Percentiles rank a stretch among this genome's conserved stretches.
phyloP scores from a whole-genome alignment of 805 yeast species.

The Ogataea ramenticola region DNA sequence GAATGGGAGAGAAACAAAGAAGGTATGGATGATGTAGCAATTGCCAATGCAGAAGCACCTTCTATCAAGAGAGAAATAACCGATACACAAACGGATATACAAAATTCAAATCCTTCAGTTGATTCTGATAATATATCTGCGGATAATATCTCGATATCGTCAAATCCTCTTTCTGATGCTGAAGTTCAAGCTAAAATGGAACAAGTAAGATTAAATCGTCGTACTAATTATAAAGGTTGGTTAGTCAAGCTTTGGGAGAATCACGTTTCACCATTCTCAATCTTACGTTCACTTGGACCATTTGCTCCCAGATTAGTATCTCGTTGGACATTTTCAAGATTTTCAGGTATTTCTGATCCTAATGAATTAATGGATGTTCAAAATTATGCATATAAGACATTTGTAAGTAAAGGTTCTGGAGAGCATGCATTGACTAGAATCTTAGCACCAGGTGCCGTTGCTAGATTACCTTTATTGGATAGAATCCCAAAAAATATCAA shows the following conservation, averaged over 20 bases:
- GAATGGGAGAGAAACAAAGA: constrained; percentile 2
- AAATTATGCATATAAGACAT: constrained; percentile 44
- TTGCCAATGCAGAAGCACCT: constrained; percentile 20
- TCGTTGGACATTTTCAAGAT: constrained; percentile 48
- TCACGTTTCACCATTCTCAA: constrained; percentile 47
- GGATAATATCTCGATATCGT: constrained; percentile 4
- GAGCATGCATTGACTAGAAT: constrained; percentile 57
- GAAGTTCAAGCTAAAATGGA: constrained; percentile 6
- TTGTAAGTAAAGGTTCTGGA: constrained; percentile 54
- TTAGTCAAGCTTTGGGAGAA: constrained; percentile 38
- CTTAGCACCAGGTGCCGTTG: constrained; percentile 50
- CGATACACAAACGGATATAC: constrained; percentile 4
- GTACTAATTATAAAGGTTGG: constrained; percentile 6
- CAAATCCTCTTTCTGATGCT: constrained; percentile 6
- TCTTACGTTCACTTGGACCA: constrained; percentile 47
- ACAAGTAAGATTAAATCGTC: constrained; percentile 28
- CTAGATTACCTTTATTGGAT: constrained; percentile 50
- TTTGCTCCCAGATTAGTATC: constrained; percentile 43
- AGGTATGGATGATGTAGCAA: constrained; percentile 6
- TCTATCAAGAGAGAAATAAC: constrained; percentile 26
- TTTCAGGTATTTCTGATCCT: constrained; percentile 20
- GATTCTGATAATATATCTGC: constrained; percentile 1
- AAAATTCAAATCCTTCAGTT: constrained; percentile 1
- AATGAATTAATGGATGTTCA: constrained; percentile 37
- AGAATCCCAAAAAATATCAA: constrained; percentile 35